phyloP scores from a whole-genome alignment of 768 basidiomycete species.

The Mycena maculata region DNA sequence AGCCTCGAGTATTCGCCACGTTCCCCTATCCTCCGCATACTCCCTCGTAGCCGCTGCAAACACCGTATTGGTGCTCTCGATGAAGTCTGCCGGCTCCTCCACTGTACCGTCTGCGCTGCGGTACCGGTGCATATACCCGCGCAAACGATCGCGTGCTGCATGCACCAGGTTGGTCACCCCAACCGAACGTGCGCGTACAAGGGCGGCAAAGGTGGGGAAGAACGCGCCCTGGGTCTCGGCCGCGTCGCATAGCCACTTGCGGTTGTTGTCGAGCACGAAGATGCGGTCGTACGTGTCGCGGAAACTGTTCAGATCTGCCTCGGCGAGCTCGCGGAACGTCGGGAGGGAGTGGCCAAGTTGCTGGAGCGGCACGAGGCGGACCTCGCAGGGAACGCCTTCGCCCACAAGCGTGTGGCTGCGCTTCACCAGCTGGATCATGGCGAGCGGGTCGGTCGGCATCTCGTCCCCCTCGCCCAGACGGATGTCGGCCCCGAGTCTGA shows the following conservation, averaged over 20 bases:
- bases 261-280: slow-evolving; percentile 16
- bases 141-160: not conserved
- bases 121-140: not conserved
- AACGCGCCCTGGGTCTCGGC: not conserved
- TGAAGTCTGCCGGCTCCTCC: not conserved
- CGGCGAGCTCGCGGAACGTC: slow-evolving; percentile 17
- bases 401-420: slow-evolving; percentile 21
- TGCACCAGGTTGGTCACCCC: not conserved
- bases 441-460: slow-evolving; percentile 27
- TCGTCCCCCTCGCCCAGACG: slow-evolving; percentile 13
- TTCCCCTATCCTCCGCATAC: not conserved
- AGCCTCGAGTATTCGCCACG: not conserved
- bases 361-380: slow-evolving; percentile 28
- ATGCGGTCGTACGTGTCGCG: slow-evolving; percentile 10
- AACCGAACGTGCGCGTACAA: not conserved
- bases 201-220: not conserved
- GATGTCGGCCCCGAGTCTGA: not conserved
- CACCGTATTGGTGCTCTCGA: not conserved
- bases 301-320: slow-evolving; percentile 11
- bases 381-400: slow-evolving; percentile 31
- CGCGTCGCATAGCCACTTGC: not conserved
- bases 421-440: slow-evolving; percentile 29
- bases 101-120: not conserved
- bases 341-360: slow-evolving; percentile 23
- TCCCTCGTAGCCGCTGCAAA: not conserved